These are phyloP conservation scores for Seminavis robusta DNA, from an alignment of 108 stramenopile genomes.

Conservation along the genomic window DNA sequence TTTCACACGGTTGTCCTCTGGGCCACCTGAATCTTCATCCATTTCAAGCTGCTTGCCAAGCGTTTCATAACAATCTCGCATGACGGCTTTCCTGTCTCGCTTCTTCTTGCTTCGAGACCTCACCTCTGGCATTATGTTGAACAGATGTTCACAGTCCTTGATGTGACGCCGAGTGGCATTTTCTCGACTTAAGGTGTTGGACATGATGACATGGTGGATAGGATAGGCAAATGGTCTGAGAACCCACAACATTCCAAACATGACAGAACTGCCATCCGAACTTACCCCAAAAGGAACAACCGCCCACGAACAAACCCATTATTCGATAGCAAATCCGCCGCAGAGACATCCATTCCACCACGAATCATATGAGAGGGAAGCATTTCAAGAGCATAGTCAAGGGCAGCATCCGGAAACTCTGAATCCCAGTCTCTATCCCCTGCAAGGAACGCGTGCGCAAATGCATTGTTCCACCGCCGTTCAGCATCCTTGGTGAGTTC, in stretches of 20 bases:
- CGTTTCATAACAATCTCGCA: slow-evolving; percentile 42
- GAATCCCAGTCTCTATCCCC: slow-evolving; percentile 49
- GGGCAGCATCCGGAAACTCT: slow-evolving; percentile 50
- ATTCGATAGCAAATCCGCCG: slow-evolving; percentile 48
- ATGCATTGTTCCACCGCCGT: slow-evolving; percentile 62
- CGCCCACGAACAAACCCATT: slow-evolving; percentile 67
- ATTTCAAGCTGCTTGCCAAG: slow-evolving; percentile 35
- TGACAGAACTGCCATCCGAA: no score
- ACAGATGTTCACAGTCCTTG: slow-evolving; percentile 64
- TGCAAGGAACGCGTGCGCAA: slow-evolving; percentile 48
- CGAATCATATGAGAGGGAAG: slow-evolving; percentile 68
- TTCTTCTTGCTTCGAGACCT: no score
- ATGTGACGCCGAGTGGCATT: slow-evolving; percentile 58
- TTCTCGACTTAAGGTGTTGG: no score
- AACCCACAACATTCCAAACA: no score
- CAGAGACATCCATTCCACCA: slow-evolving; percentile 58
- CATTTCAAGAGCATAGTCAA: slow-evolving; percentile 67
- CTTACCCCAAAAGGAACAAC: slow-evolving; percentile 49
- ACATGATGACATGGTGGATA: no score
- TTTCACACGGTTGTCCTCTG: slow-evolving; percentile 28
- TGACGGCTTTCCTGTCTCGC: slow-evolving; percentile 26
- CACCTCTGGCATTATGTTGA: slow-evolving; percentile 23
- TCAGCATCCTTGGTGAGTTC: slow-evolving; percentile 50
- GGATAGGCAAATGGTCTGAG: no score
- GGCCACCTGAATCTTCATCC: slow-evolving; percentile 26